These are phyloP conservation scores for Ascochyta fabae DNA, from an alignment of 2,329 filamentous ascomycete genomes.

Conservation along the genomic window DNA sequence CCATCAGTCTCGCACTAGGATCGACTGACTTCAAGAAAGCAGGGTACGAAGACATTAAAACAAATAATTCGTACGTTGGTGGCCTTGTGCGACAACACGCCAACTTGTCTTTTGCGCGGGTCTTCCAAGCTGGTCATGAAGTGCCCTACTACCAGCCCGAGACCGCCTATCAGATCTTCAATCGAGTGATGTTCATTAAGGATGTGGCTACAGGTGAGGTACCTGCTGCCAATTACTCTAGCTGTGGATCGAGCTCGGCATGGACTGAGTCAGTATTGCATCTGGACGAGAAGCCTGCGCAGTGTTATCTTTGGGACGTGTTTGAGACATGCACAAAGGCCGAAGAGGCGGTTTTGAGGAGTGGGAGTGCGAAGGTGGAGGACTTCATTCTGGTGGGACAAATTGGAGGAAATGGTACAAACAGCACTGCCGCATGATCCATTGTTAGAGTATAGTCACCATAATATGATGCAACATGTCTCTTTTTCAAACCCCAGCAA, in stretches of 20 bases:
- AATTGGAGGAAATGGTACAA: background rate
- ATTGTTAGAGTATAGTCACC: background rate
- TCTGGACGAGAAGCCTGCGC: conserved; percentile 8
- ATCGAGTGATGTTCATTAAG: conserved; percentile 51
- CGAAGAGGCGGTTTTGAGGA: conserved; percentile 14
- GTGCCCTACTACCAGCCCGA: conserved; percentile 52
- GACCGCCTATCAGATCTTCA: conserved; percentile 59
- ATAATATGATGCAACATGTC: background rate
- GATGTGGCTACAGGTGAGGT: conserved; percentile 54
- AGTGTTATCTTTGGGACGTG: conserved; percentile 23
- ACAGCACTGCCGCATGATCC: background rate
- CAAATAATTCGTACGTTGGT: conserved; percentile 44
- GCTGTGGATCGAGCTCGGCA: conserved; percentile 9
- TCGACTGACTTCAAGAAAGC: conserved; percentile 34
- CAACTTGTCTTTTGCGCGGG: conserved; percentile 48
- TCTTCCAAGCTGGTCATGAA: conserved; percentile 50
- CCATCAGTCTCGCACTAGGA: conserved; percentile 44
- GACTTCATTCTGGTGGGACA: conserved; percentile 16
- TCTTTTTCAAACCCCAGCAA: background rate
- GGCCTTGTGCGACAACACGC: conserved; percentile 52
- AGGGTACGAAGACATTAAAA: conserved; percentile 39
- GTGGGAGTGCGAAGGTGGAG: conserved; percentile 18
- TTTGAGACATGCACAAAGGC: conserved; percentile 16
- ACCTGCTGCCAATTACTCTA: conserved; percentile 1
- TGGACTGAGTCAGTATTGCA: conserved; percentile 16